Evolutionary conservation across 331 rosid species (phyloP), one percentile per base, ranked within the genome.

Genomic region (Dryas integrifolia): DNA sequence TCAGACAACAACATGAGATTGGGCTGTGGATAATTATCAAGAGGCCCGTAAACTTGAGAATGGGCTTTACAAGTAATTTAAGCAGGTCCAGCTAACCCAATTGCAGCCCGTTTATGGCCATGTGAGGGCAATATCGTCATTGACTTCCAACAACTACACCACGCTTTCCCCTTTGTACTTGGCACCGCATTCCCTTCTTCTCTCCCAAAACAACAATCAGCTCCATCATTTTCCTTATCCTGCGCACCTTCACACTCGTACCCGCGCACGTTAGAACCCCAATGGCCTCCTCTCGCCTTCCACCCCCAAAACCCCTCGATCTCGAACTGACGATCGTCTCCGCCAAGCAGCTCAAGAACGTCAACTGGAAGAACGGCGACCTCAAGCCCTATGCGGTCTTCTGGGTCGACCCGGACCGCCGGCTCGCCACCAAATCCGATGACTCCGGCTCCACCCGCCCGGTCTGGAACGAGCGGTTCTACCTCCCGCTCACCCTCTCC

Each of bases 281-380:
- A 24, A 92, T 89, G 96, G 90, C 96, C 5, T 74, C 88, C 49
- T 82, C 90, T 41, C 97, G 97, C 45, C 90, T 91, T 12, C 93
- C 94, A 7, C 92, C 89, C 13, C 77, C 87, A 7, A 92, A 80
- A 66, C 79, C 90, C 0, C 79, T 88, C 14, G 92, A 92, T 66
- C 94, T 92, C 11, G 97, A 92, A 77, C 89, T 92, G 9, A 89
- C 89, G 1, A 85, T 92, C 79, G 79, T 92, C 71, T 85, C 96
- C 41, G 96, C 92, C 39, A 92, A 92, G 89, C 92, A 88, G 61
- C 94, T 92, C 77, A 89, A 92, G 78, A 92, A 92, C 86, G 93
- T 92, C 45, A 92, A 92, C 85, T 92, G 97, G 97, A 86, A 86
- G 53, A 89, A 69, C 82, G 94, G 94, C 66, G 80, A 84, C 60